A percentile compares a stretch with the other conserved stretches of the same genome.
Conservation (phyloP, 2,329 filamentous ascomycete species). For the Leptographium lundbergii region DNA sequence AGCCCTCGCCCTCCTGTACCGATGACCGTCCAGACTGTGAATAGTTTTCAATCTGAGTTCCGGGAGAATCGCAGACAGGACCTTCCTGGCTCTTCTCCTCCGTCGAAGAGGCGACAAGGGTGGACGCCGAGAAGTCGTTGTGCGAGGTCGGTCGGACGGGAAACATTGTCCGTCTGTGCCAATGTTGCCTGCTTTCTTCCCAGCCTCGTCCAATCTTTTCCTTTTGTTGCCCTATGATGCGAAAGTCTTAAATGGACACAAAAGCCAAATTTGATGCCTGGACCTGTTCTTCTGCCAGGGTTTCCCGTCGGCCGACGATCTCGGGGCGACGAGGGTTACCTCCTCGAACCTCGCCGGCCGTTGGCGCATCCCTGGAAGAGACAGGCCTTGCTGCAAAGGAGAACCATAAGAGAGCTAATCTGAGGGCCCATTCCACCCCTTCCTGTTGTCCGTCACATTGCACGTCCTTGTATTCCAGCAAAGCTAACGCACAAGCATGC, state of each 20-base stretch:
- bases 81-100: constrained; percentile 8
- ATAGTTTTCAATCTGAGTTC: constrained; percentile 29
- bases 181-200: background rate
- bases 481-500: background rate
- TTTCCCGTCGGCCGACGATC: background rate
- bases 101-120: background rate
- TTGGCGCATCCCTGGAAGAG: background rate
- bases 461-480: constrained; percentile 4
- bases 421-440: constrained; percentile 3
- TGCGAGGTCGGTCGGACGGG: background rate
- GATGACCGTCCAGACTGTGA: constrained; percentile 14
- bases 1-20: constrained; percentile 5
- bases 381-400: constrained; percentile 1
- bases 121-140: background rate
- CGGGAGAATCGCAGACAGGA: constrained; percentile 10
- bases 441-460: background rate
- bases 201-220: background rate
- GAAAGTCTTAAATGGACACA: constrained; percentile 6
- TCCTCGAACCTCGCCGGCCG: constrained; percentile 1
- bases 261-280: constrained; percentile 12
- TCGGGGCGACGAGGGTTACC: background rate
- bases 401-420: constrained; percentile 12
- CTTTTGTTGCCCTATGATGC: constrained; percentile 7
- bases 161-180: background rate
- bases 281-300: background rate